Percentiles rank a stretch among this genome's conserved stretches.
phyloP scores from a whole-genome alignment of 805 yeast genomes.

The Candida taoyuanica region DNA sequence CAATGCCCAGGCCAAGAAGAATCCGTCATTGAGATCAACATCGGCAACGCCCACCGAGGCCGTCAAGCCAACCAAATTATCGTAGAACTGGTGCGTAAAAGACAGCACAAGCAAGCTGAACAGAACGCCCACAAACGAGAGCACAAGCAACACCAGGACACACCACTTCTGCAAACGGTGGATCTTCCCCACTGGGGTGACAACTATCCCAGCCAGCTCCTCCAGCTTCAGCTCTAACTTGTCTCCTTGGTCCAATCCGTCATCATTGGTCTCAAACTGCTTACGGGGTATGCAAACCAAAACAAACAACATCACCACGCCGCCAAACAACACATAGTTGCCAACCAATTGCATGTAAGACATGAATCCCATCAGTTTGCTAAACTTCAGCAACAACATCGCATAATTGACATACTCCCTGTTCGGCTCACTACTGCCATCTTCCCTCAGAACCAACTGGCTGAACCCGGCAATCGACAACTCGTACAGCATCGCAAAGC shows the following conservation, averaged over 20 bases:
- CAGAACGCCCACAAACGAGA: constrained; percentile 15
- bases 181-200: no score
- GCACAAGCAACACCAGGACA: constrained; percentile 9
- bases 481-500: constrained; percentile 38
- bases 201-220: no score
- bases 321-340: constrained; percentile 3
- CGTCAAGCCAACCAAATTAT: constrained; percentile 18
- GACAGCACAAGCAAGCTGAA: constrained; percentile 20
- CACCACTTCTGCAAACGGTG: constrained; percentile 7
- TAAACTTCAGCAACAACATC: constrained; percentile 23
- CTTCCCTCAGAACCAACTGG: constrained; percentile 19
- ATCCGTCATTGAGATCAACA: constrained; percentile 20
- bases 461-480: constrained; percentile 29
- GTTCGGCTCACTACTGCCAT: constrained; percentile 7
- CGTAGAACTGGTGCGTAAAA: constrained; percentile 23
- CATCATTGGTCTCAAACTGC: background rate
- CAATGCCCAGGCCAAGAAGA: constrained; percentile 18
- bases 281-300: constrained; percentile 1
- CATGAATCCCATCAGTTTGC: constrained; percentile 24
- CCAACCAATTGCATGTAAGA: constrained; percentile 11
- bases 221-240: no score
- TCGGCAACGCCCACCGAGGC: constrained; percentile 24
- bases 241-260: no score
- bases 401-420: constrained; percentile 25
- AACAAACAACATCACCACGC: constrained; percentile 3